Base-by-base conservation (phyloP, 2,329 filamentous ascomycete genomes). In the Harringtonia lauricola region DNA sequence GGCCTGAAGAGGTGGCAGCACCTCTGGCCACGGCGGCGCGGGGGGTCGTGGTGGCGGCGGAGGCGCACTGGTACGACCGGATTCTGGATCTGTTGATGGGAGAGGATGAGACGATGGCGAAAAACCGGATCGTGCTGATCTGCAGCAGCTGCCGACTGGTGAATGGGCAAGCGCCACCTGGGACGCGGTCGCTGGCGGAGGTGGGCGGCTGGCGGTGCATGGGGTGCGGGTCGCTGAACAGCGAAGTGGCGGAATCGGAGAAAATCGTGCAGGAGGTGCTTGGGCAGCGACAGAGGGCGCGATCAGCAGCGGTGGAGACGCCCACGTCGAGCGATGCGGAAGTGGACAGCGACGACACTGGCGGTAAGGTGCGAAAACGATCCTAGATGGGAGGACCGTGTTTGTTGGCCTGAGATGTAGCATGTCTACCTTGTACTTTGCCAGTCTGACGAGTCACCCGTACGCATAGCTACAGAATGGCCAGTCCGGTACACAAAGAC, bases 141-240 rank as follows among this genome's bases (percentile, higher is more conserved):
- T 98, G 92, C 64, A 63, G 69, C 28, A 70, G 74, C 33, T 98
- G 92, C 60, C 74, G 86, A 26, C 74, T 95, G 2, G 89, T 98
- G 39, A 98, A 98, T 58, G 92, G 94, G 1, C 92, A 95, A 59
- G 92, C 92, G 4, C 89, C 92, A 2, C 90, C 92, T 0, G 92
- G 92, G 1, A 81, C 84, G 0, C 83, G 79, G 52, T 76, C 71
- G 1, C 64, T 90, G 1, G 78, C 85, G 33, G 89, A 95, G 41
- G 57, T 98, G 1, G 92, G 90, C 2, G 71, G 72, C 48, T 98
- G 92, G 92, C 79, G 81, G 47, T 98, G 92, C 61, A 83, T 86
- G 59, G 77, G 77, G n/a, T 98, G 92, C 57, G 81, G 82, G 10
- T 70, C 78, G 2, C 73, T 74, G 65, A 98, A 98, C 58, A 90